These are phyloP conservation scores for Paramecium sexaurelia DNA, from an alignment of 73 alveolate genomes.

Conservation along the genomic window DNA sequence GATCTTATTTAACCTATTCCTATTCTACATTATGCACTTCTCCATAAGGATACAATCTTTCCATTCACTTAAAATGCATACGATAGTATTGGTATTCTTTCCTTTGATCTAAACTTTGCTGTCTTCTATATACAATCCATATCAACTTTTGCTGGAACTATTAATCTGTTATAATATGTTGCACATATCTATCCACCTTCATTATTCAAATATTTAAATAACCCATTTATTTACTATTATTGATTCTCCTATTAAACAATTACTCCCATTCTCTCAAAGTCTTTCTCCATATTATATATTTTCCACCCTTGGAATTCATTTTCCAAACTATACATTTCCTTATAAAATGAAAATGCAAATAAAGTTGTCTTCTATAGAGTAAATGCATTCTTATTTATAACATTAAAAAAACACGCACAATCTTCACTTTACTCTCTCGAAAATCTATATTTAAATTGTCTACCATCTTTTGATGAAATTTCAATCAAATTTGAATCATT, in stretches of 20 bases:
- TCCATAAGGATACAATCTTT: constrained; percentile 56
- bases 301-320: constrained; percentile 54
- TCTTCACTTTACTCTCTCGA: constrained; percentile 25
- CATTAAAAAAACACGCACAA: neutral
- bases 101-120: constrained; percentile 66
- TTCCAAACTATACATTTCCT: constrained; percentile 27
- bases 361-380: neutral
- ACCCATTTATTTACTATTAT: neutral
- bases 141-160: constrained; percentile 57
- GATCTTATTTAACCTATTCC: constrained; percentile 67
- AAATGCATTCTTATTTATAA: constrained; percentile 36
- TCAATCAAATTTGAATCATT: constrained; percentile 44
- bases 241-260: neutral
- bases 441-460: constrained; percentile 51
- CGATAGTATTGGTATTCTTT: constrained; percentile 60
- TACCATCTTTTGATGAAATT: constrained; percentile 55
- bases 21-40: constrained; percentile 62
- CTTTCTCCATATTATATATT: constrained; percentile 5
- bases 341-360: constrained; percentile 38
- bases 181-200: constrained; percentile 49
- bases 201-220: constrained; percentile 58
- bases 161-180: constrained; percentile 48
- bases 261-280: constrained; percentile 52
- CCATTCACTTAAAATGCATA: constrained; percentile 51
- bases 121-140: constrained; percentile 15